phyloP scores from a whole-genome alignment of 164 flowering plant species.

The Aristolochia contorta region DNA sequence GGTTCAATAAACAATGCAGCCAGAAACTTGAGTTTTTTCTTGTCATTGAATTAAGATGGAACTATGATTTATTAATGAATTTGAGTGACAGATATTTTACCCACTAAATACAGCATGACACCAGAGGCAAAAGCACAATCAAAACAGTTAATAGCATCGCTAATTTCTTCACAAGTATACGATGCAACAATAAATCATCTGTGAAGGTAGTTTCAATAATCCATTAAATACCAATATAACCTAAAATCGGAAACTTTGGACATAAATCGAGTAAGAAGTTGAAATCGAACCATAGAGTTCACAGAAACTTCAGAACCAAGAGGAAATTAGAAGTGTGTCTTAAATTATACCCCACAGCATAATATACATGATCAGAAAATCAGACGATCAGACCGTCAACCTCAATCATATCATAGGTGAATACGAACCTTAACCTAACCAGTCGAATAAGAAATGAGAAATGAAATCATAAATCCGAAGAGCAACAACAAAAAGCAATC shows the following conservation, averaged over 20 bases:
- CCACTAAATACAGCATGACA: not conserved
- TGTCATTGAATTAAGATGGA: too few relatives aligned
- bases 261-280: not conserved
- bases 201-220: slow-evolving; percentile 33
- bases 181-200: slow-evolving; percentile 42
- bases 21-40: too few relatives aligned
- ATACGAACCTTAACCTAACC: too few relatives aligned
- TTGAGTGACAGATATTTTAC: not conserved
- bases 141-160: slow-evolving; percentile 29
- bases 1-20: too few relatives aligned
- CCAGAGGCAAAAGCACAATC: not conserved
- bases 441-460: too few relatives aligned
- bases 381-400: too few relatives aligned
- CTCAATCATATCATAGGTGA: too few relatives aligned
- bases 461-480: too few relatives aligned
- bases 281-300: not conserved
- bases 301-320: not conserved
- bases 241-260: not conserved
- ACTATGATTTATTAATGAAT: too few relatives aligned
- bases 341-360: not conserved
- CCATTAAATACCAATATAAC: not conserved
- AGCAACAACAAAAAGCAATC: too few relatives aligned
- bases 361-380: too few relatives aligned
- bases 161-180: slow-evolving; percentile 36
- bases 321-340: not conserved